A percentile compares a stretch with the other conserved stretches of the same genome.
These are phyloP conservation scores for Cenchrus americanus DNA, from an alignment of 176 grass and related monocot genomes.

Conservation along the genomic window DNA sequence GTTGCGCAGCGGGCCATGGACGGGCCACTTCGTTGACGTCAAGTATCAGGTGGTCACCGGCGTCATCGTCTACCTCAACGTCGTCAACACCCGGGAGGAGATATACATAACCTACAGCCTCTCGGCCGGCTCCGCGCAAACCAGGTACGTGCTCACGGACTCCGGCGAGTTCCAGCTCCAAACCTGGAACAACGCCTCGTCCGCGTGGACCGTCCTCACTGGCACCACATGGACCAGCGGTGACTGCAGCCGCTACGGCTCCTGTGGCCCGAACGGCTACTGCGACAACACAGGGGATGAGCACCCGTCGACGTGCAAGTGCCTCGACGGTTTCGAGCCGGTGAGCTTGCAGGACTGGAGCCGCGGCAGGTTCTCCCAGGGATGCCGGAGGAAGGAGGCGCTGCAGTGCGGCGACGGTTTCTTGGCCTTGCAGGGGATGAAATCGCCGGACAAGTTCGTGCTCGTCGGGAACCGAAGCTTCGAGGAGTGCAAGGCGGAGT, in stretches of 20 bases:
- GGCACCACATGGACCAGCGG: too few relatives aligned
- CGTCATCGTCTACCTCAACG: not conserved
- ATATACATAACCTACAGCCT: not conserved
- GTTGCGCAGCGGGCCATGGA: not conserved
- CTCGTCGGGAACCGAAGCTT: constrained; percentile 19
- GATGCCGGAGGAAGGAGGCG: constrained; percentile 39
- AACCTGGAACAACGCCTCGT: too few relatives aligned
- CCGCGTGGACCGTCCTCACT: too few relatives aligned
- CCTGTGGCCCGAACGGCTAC: constrained; percentile 44
- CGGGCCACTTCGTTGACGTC: not conserved
- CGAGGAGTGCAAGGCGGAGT: constrained; percentile 33
- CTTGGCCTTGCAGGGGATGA: constrained; percentile 28
- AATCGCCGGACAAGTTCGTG: constrained; percentile 41
- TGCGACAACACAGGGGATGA: constrained; percentile 26
- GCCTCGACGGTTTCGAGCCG: constrained; percentile 45
- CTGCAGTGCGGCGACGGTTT: constrained; percentile 34
- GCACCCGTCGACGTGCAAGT: constrained; percentile 18
- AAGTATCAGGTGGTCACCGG: not conserved
- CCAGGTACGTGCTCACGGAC: not conserved
- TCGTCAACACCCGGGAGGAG: not conserved
- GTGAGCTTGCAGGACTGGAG: not conserved
- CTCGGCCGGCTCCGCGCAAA: not conserved
- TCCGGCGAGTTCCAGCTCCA: constrained; percentile 6
- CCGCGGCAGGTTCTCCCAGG: constrained; percentile 1
- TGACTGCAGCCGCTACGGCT: not conserved